Conservation (phyloP, 352 stramenopile genomes). For the Phytophthora pseudosyringae region DNA sequence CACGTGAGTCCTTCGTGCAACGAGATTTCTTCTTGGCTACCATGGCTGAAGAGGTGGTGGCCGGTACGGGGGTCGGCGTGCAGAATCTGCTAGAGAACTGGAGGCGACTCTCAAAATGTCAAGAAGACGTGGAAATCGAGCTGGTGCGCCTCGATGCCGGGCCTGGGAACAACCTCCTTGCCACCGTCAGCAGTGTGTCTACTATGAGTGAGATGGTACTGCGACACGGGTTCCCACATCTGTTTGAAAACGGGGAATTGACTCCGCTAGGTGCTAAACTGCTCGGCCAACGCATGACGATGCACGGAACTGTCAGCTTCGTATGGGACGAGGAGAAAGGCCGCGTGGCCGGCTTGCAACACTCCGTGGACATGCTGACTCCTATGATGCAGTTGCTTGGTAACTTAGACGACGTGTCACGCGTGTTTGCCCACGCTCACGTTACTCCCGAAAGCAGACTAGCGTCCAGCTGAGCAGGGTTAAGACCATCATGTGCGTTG, state of each 20-base stretch:
- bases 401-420: conserved; percentile 1
- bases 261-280: not conserved
- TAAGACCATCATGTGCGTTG: too few relatives aligned
- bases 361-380: conserved; percentile 3
- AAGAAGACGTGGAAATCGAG: conserved; percentile 16
- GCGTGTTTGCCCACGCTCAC: not conserved
- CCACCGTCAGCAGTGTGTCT: conserved; percentile 4
- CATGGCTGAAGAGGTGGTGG: conserved; percentile 12
- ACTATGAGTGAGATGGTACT: conserved; percentile 15
- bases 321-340: not conserved
- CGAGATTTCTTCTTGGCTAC: conserved; percentile 18
- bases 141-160: conserved; percentile 13
- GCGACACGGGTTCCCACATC: conserved; percentile 1
- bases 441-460: conserved; percentile 1
- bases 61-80: conserved; percentile 10
- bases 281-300: conserved; percentile 1
- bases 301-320: not conserved
- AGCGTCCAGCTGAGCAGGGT: not conserved
- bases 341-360: not conserved
- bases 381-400: conserved; percentile 4
- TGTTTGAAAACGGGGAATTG: conserved; percentile 7
- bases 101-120: conserved; percentile 7
- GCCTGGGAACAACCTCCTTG: not conserved
- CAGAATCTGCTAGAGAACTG: conserved; percentile 10
- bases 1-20: conserved; percentile 9